phyloP scores from a whole-genome alignment of 805 yeast genomes.

The Maudiozyma pseudohumilis region DNA sequence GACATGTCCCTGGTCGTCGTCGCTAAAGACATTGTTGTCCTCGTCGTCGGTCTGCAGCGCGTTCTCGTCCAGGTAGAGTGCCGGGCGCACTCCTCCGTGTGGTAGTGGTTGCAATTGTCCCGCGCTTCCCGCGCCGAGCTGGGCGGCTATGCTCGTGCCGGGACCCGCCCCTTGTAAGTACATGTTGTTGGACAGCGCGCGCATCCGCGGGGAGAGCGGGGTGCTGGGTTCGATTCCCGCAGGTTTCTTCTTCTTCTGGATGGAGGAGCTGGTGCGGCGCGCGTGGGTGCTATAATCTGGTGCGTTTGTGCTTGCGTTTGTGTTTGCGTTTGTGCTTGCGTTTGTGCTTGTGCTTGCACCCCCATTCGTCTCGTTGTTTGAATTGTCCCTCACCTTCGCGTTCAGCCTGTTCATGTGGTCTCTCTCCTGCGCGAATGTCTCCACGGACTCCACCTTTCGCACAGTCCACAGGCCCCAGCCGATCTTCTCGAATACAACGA shows the following conservation, averaged over 20 bases:
- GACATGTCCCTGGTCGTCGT: slow-evolving; percentile 5
- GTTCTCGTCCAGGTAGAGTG: slow-evolving; percentile 33
- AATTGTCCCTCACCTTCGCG: slow-evolving; percentile 36
- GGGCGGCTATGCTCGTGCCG: too few relatives aligned
- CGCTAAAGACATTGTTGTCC: slow-evolving; percentile 17
- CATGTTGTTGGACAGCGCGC: neutral
- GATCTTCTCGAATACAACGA: slow-evolving; percentile 75
- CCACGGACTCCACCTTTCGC: slow-evolving; percentile 33
- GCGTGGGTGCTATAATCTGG: slow-evolving; percentile 13
- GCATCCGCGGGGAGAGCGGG: neutral
- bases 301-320: too few relatives aligned
- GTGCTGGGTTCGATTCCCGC: neutral
- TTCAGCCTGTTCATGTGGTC: slow-evolving; percentile 33
- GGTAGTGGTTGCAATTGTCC: neutral
- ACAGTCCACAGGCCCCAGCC: slow-evolving; percentile 98
- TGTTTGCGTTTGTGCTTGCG: too few relatives aligned
- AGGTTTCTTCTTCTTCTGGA: slow-evolving; percentile 14
- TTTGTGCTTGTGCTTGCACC: too few relatives aligned
- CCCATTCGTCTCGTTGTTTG: too few relatives aligned
- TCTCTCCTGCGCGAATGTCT: slow-evolving; percentile 29
- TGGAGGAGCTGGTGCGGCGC: slow-evolving; percentile 20
- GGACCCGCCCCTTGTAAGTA: neutral
- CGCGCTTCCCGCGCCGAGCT: too few relatives aligned
- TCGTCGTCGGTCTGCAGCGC: slow-evolving; percentile 29
- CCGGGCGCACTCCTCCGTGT: neutral